Conservation (phyloP, 116 monocot genomes). For the Iris pallida region DNA sequence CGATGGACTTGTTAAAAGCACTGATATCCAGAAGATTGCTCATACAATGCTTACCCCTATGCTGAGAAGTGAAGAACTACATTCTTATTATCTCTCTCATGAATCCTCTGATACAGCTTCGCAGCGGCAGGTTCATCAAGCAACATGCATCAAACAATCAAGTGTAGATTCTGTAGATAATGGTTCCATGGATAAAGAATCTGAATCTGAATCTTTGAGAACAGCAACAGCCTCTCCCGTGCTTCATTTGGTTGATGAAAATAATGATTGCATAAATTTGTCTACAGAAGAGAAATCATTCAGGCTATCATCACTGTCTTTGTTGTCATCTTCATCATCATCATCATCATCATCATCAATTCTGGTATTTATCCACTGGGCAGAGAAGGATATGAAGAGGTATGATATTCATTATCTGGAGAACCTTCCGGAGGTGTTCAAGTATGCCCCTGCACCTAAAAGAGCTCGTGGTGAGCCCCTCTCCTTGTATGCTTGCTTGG, state of each 20-base stretch:
- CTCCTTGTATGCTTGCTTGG: conserved; percentile 89
- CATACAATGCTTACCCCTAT: conserved; percentile 63
- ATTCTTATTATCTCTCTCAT: conserved; percentile 13
- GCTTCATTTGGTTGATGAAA: conserved; percentile 62
- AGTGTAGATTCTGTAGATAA: conserved; percentile 14
- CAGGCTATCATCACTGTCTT: conserved; percentile 31
- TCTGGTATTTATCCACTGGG: conserved; percentile 71
- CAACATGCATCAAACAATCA: conserved; percentile 16
- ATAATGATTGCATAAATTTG: conserved; percentile 50
- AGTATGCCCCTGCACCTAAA: conserved; percentile 81
- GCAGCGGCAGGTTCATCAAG: conserved; percentile 11
- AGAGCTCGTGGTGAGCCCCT: conserved; percentile 86
- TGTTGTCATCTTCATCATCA: conserved; percentile 20
- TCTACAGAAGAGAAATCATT: conserved; percentile 49
- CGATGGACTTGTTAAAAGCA: conserved; percentile 40
- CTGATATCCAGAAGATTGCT: conserved; percentile 46
- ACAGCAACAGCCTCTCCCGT: conserved; percentile 14
- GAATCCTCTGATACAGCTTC: conserved; percentile 9
- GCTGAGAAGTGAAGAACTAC: conserved; percentile 36
- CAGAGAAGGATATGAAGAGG: conserved; percentile 46
- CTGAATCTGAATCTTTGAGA: conserved; percentile 1
- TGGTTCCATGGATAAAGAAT: conserved; percentile 24
- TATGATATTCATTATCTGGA: conserved; percentile 61
- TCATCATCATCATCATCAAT: conserved; percentile 34
- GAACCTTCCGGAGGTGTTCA: conserved; percentile 89